phyloP scores from a whole-genome alignment of 2,329 filamentous ascomycete genomes.

The Cercospora sojina region DNA sequence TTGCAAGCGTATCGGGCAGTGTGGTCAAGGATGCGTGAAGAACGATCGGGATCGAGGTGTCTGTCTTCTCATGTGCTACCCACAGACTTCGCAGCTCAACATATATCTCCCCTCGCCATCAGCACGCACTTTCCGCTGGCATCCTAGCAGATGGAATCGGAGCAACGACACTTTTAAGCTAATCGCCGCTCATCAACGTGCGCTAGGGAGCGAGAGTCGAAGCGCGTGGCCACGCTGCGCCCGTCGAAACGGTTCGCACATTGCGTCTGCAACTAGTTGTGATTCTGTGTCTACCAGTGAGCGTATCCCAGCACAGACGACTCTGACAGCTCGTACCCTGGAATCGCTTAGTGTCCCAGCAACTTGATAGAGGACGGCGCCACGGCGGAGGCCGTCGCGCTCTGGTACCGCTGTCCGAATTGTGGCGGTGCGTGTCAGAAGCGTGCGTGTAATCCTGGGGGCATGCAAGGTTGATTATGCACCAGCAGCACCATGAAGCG shows the following conservation, averaged over 20 bases:
- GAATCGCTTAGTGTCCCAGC: background rate
- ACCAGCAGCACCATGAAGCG: background rate
- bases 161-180: background rate
- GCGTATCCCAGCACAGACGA: background rate
- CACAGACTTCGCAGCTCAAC: background rate
- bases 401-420: background rate
- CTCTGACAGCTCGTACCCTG: background rate
- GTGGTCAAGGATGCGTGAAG: background rate
- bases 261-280: background rate
- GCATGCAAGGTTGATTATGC: background rate
- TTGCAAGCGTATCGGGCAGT: background rate
- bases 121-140: background rate
- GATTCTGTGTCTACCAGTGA: background rate
- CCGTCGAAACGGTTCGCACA: background rate
- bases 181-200: background rate
- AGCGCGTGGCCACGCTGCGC: background rate
- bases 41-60: background rate
- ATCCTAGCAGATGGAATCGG: background rate
- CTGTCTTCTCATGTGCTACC: background rate
- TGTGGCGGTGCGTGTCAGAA: background rate
- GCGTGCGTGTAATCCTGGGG: background rate
- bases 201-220: background rate
- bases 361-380: background rate
- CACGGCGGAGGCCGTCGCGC: background rate
- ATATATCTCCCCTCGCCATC: background rate